These are phyloP conservation scores for Blepharisma undulans DNA, from an alignment of 169 alveolate genomes.

Conservation along the genomic window DNA sequence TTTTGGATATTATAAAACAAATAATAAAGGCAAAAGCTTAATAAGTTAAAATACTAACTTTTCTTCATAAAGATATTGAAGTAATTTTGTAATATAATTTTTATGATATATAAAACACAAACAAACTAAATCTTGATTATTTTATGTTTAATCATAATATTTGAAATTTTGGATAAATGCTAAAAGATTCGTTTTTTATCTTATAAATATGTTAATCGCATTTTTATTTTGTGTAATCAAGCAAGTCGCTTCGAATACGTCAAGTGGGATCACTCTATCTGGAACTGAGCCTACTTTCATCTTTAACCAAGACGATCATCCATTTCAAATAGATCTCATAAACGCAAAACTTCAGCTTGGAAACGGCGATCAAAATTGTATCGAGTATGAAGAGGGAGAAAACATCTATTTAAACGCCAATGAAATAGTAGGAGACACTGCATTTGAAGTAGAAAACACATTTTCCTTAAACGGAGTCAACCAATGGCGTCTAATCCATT, in stretches of 20 bases:
- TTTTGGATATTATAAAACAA: not conserved
- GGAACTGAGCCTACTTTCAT: not conserved
- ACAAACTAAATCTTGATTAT: too few species aligned
- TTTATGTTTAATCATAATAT: too few species aligned
- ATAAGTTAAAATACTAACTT: too few species aligned
- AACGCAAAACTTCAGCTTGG: not conserved
- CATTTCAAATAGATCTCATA: not conserved
- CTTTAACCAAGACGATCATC: not conserved
- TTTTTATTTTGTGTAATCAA: not conserved
- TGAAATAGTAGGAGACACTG: slow-evolving; percentile 22
- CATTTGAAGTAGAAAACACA: not conserved
- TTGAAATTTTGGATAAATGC: not conserved
- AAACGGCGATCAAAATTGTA: not conserved
- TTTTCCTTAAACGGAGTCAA: slow-evolving; percentile 21
- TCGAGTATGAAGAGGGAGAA: not conserved
- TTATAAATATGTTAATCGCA: not conserved
- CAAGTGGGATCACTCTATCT: slow-evolving; percentile 12
- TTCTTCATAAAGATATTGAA: too few species aligned
- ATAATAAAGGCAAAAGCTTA: not conserved
- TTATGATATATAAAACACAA: too few species aligned
- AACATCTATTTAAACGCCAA: not conserved
- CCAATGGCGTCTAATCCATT: slow-evolving; percentile 38
- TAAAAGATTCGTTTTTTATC: not conserved
- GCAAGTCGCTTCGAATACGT: not conserved
- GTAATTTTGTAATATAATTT: too few species aligned